Evolutionary conservation across 495 filamentous ascomycete species (phyloP), one percentile per base, ranked within the genome.

Genomic region (Massariosphaeria phaeospora): DNA sequence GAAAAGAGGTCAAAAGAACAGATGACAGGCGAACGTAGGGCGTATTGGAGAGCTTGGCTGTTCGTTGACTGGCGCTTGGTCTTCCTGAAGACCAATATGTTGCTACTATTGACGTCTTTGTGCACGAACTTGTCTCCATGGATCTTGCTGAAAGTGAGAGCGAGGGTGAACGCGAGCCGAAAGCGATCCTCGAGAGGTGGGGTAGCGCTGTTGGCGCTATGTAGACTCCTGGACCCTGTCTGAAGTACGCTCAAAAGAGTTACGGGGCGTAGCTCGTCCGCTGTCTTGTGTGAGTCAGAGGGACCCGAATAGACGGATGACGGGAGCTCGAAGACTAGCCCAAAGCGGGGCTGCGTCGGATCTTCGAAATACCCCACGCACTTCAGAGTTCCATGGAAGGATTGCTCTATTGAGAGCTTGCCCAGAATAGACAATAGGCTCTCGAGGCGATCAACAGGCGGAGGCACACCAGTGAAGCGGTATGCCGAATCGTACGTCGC

Each of bases 351-450:
- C 65, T 87, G 78, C 6, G 78, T 76, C 61, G 86, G 79, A 66
- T 95, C 89, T 65, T 91, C 80, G 57, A 86, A 88, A 67, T 89
- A 96, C n/a, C 88, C 90, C 23, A 94, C 67, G 51, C 94, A 78
- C 35, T 78, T 79, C 72, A 91, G 78, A 0, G 86, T 78, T 2
- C 82, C 84, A 66, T 39, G 9, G 75, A 70, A 43, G 66, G 70
- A 52, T 61, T 81, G 68, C 69, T 86, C 47, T 68, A 74, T 44
- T 78, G 81, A 35, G 40, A 69, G 68, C 24, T 59, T 63, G 13
- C 67, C 67, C 18, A 87, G 73, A 18, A 74, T 77, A 21, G 75
- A 67, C 26, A 81, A 76, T 29, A 88, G 71, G 47, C 75, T 75
- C 48, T 86, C 83, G 52, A 86, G 83, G 15, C 80, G 74, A 44